phyloP scores from a whole-genome alignment of 352 stramenopile species.

The Globisporangium radiosum region DNA sequence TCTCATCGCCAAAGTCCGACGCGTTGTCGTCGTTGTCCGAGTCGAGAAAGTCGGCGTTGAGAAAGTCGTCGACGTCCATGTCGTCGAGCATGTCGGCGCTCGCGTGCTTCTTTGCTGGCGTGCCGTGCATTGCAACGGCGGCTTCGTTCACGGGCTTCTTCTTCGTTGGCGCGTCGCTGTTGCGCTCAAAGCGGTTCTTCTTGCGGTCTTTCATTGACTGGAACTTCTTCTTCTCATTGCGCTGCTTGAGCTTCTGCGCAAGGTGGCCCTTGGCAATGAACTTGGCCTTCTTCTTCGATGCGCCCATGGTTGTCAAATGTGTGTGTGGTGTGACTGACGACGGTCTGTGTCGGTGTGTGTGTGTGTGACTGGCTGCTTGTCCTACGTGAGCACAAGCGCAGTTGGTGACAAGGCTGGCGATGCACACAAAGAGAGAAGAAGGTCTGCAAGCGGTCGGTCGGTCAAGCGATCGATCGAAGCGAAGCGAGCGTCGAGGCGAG shows the following conservation, averaged over 20 bases:
- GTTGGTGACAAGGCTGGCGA: no score
- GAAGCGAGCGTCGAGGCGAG: neutral
- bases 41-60: conserved; percentile 79
- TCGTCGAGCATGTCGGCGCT: conserved; percentile 79
- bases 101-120: conserved; percentile 24
- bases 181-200: conserved; percentile 54
- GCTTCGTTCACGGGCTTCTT: conserved; percentile 29
- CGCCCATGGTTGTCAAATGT: conserved; percentile 29
- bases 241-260: conserved; percentile 75
- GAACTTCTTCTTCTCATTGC: conserved; percentile 81
- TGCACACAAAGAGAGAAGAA: no score
- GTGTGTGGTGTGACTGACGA: neutral
- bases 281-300: conserved; percentile 85
- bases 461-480: neutral
- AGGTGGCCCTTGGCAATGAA: conserved; percentile 83
- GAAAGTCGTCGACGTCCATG: conserved; percentile 85
- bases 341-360: neutral
- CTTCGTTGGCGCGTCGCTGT: conserved; percentile 51
- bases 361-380: neutral
- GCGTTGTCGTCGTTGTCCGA: conserved; percentile 32
- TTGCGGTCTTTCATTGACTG: conserved; percentile 78
- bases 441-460: neutral
- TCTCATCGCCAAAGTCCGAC: conserved; percentile 17
- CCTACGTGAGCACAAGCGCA: no score
- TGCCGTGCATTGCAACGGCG: conserved; percentile 8